Evolutionary conservation across 306 rosid genomes (phyloP).

Genomic region (Gleditsia sinensis): DNA sequence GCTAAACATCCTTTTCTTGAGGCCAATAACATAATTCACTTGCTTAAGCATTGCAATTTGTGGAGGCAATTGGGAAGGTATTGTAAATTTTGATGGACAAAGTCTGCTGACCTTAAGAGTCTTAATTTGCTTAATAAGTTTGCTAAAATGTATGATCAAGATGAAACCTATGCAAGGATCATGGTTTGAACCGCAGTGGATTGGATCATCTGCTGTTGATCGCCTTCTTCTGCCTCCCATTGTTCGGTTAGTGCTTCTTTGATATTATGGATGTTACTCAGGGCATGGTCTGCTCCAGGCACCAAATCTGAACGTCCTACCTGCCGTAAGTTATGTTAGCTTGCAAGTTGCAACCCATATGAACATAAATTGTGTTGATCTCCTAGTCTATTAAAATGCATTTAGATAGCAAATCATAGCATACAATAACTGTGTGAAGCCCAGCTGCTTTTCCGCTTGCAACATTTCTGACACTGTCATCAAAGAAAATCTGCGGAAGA

Average conservation of each 20-base stretch:
- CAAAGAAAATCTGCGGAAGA: slow-evolving; percentile 56
- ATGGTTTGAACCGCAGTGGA: slow-evolving; percentile 33
- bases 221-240: slow-evolving; percentile 55
- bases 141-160: slow-evolving; percentile 4
- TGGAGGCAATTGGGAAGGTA: not conserved
- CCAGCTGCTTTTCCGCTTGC: slow-evolving; percentile 65
- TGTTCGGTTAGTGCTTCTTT: slow-evolving; percentile 20
- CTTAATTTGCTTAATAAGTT: slow-evolving; percentile 4
- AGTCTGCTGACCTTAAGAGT: too few relatives aligned
- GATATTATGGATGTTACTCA: not conserved
- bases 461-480: slow-evolving; percentile 62
- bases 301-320: not conserved
- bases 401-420: too few relatives aligned
- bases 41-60: too few relatives aligned
- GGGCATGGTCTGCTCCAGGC: not conserved
- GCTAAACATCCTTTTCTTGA: not conserved
- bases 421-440: slow-evolving; percentile 63
- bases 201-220: slow-evolving; percentile 35
- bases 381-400: too few relatives aligned
- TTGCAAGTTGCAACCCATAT: not conserved
- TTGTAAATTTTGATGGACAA: too few relatives aligned
- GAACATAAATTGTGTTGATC: not conserved
- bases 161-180: slow-evolving; percentile 43
- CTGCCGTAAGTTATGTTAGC: not conserved
- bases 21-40: not conserved